Evolutionary conservation across 495 filamentous ascomycete species (phyloP), one percentile per base, ranked within the genome.

Genomic region (Hypoxylon fuscum): DNA sequence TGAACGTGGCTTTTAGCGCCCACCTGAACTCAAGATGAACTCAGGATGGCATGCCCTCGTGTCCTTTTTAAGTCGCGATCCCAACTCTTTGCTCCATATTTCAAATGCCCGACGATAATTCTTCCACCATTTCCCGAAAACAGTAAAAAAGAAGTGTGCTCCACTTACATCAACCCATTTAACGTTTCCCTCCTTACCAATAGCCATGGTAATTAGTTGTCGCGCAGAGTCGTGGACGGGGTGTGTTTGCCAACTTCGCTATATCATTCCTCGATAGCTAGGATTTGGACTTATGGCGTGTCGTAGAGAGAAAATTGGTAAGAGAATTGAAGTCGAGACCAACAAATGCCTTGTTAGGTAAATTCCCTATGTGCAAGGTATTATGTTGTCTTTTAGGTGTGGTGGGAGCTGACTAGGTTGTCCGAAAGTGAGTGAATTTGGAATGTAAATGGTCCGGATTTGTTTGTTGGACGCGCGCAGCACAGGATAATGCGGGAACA

Each of bases 151-250:
- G 12, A 12, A 43, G 35, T 8, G 22, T 20, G 11, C 0, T 53
- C 25, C 32, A 79, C 83, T 64, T 72, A 87, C 85, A 81, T 89
- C 87, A 32, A 88, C 85, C 87, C 87, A 89, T 76, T 87, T 88
- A 21, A 89, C 85, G 58, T 85, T 86, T 65, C 85, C 84, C 55
- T 77, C 74, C 55, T 63, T 74, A 23, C 69, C 73, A 47, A 74
- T 73, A 44, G 70, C 69, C 77, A 80, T 80, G 15, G 35, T 72
- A 15, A 68, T 29, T 23, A 50, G 34, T 20, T 63, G 42, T 62
- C 47, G 47, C 27, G 41, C 1, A 35, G 14, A 14, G 50, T 52
- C 51, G 46, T 29, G 21, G 29, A 17, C n/a, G 14, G 31, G 22
- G 23, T 51, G 44, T 29, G 4, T 49, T n/a, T n/a, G n/a, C n/a